Evolutionary conservation across 345 rosid genomes (phyloP).

Genomic region (Euphorbia peplus): DNA sequence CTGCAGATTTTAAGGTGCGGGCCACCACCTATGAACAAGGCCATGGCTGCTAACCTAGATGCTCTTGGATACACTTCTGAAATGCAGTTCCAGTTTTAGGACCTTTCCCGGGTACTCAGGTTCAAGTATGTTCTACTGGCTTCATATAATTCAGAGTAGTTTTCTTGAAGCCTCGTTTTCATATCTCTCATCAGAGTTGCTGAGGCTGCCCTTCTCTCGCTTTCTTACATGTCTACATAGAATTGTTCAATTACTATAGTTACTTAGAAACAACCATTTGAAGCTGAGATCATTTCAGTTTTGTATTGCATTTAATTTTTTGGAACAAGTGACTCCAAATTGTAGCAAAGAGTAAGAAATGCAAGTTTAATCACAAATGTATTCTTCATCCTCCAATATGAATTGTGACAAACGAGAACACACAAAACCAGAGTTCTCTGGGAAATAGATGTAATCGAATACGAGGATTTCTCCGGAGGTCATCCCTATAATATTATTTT

Average conservation of each 20-base stretch:
- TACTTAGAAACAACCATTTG: background rate
- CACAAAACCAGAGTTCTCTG: no score
- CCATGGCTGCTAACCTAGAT: constrained; percentile 30
- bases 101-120: no score
- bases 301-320: background rate
- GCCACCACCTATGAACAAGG: constrained; percentile 34
- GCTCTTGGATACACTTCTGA: constrained; percentile 24
- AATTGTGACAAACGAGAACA: background rate
- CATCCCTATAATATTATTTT: no score
- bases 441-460: no score
- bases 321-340: background rate
- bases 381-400: background rate
- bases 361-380: background rate
- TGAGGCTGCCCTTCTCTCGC: background rate
- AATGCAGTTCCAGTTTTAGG: constrained; percentile 31
- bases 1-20: constrained; percentile 27
- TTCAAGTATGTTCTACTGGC: no score
- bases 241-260: background rate
- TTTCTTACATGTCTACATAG: background rate
- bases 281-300: background rate
- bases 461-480: no score
- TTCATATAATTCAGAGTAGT: no score
- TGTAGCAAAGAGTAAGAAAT: background rate
- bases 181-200: no score
- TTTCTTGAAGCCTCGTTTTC: no score